Percentiles rank a stretch among this genome's conserved stretches.
Conservation (phyloP, 106 monocot species). For the Allium cepa region DNA sequence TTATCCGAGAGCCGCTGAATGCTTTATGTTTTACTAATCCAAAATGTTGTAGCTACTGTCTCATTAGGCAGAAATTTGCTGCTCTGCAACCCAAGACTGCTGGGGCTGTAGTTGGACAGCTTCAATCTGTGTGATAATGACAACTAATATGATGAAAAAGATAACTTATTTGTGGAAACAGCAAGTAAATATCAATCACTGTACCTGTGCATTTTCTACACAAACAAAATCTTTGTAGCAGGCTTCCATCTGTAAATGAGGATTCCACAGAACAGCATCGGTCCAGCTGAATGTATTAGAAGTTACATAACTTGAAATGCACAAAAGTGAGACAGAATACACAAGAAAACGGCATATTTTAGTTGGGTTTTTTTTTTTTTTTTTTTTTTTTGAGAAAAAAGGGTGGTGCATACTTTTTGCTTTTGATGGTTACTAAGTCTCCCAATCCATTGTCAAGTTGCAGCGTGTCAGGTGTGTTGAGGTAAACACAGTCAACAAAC, state of each 20-base stretch:
- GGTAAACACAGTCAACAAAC: slow-evolving; percentile 94
- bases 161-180: background rate
- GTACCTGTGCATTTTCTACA: slow-evolving; percentile 97
- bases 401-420: slow-evolving; percentile 44
- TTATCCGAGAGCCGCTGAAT: background rate
- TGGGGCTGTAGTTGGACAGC: slow-evolving; percentile 61
- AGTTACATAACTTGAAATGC: background rate
- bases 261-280: slow-evolving; percentile 95
- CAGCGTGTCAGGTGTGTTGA: slow-evolving; percentile 57
- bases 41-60: slow-evolving; percentile 2
- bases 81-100: slow-evolving; percentile 87
- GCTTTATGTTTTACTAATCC: background rate
- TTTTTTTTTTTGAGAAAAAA: background rate
- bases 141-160: background rate
- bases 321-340: background rate
- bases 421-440: slow-evolving; percentile 54
- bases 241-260: slow-evolving; percentile 85
- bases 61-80: slow-evolving; percentile 40
- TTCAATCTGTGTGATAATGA: slow-evolving; percentile 33
- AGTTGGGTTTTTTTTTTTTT: background rate
- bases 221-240: slow-evolving; percentile 96
- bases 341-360: background rate
- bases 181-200: background rate
- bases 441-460: slow-evolving; percentile 87
- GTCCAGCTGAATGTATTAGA: slow-evolving; percentile 63